Evolutionary conservation across 352 stramenopile genomes (phyloP), one percentile per base, ranked within the genome.

Genomic region (Phytophthora pistaciae): DNA sequence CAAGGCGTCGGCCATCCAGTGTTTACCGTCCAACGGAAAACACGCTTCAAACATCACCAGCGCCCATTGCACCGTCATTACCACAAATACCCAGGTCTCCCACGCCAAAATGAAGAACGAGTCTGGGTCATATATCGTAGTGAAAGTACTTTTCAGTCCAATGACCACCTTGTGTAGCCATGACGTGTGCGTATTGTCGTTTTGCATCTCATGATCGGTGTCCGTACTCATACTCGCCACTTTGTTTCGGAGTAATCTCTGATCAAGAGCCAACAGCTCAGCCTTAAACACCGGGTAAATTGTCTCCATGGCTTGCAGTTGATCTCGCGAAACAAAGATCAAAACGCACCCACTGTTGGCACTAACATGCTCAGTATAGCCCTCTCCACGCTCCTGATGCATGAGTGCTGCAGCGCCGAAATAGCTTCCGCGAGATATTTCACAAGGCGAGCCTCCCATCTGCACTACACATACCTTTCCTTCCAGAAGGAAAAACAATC

Each of bases 41-140:
- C 76, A 86, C 21, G 83, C 80, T 38, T 74, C 58, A 29, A 85
- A 82, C 52, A 80, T 77, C 18, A 82, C 75, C 8, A 74, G 42
- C 0, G 75, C 27, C 71, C 76, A 88, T 66, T 88, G 73, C 5
- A 65, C 48, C 4, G 80, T 83, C 78, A 91, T 85, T 8, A 60
- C 72, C 1, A 83, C 9, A n/a, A 91, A 88, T 0, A 88, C 31
- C 73, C 73, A 91, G 4, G 74, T 88, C 62, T 91, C 80, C 80
- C 80, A 91, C 1, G 54, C 64, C 8, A 85, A 42, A 8, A 86
- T 80, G 14, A 72, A 64, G 29, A 67, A 57, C 16, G 80, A 84
- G 33, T 91, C 76, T 1, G 83, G 80, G 33, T 91, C 83, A 36
- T 66, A 61, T 40, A 40, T 16, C 31, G 31, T 36, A 11, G 7